Percentiles rank a stretch among this genome's conserved stretches.
These are phyloP conservation scores for Phytophthora constricta DNA, from an alignment of 352 stramenopile genomes.

Conservation along the genomic window DNA sequence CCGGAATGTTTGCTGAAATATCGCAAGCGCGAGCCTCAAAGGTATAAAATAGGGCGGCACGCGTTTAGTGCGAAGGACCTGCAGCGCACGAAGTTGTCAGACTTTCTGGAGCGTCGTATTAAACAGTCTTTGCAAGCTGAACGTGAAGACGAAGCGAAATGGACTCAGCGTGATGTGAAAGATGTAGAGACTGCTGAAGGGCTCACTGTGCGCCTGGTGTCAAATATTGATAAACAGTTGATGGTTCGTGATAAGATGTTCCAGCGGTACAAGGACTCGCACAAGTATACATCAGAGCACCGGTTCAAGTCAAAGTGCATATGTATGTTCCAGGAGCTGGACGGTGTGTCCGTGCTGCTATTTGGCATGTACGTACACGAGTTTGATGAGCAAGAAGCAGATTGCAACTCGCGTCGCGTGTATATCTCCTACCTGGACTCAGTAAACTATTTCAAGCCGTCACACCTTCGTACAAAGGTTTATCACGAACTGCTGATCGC, in stretches of 20 bases:
- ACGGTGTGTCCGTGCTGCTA: constrained; percentile 98
- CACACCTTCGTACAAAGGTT: constrained; percentile 97
- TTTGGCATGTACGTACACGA: constrained; percentile 99
- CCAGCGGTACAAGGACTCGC: constrained; percentile 92
- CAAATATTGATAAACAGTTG: constrained; percentile 95
- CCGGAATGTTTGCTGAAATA: constrained; percentile 94
- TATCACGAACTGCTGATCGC: constrained; percentile 99
- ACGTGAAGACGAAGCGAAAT: constrained; percentile 86
- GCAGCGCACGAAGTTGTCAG: constrained; percentile 94
- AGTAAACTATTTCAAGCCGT: constrained; percentile 98
- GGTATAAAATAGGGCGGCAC: constrained; percentile 84
- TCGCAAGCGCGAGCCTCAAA: constrained; percentile 82
- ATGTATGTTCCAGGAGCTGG: constrained; percentile 99
- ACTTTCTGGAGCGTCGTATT: constrained; percentile 95
- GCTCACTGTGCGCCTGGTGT: constrained; percentile 95
- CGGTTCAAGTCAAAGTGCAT: constrained; percentile 98
- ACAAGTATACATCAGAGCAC: constrained; percentile 90
- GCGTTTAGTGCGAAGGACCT: constrained; percentile 95
- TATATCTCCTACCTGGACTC: constrained; percentile 99
- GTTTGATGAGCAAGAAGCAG: constrained; percentile 97
- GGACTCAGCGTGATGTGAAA: constrained; percentile 82
- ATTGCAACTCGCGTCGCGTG: constrained; percentile 94
- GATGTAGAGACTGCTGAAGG: constrained; percentile 91
- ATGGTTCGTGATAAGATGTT: constrained; percentile 97
- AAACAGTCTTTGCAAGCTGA: constrained; percentile 88